Percentiles rank a stretch among this genome's conserved stretches.
phyloP scores from a whole-genome alignment of 257 asterid genomes.

The Solanum neorickii region DNA sequence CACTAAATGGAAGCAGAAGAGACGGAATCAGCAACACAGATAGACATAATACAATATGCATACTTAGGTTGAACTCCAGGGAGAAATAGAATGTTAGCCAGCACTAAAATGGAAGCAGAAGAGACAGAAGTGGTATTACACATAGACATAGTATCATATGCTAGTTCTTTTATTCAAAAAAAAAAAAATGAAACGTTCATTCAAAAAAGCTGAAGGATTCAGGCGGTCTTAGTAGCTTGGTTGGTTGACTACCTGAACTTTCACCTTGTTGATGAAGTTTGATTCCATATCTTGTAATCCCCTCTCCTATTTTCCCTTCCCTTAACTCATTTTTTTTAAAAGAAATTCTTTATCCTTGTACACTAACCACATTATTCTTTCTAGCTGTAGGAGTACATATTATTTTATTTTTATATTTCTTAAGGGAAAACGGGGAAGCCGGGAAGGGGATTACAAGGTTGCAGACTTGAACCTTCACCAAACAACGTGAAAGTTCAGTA shows the following conservation, averaged over 20 bases:
- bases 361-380: not conserved
- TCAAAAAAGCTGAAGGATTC: not conserved
- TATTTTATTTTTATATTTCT: not conserved
- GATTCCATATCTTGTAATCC: not conserved
- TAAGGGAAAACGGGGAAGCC: not conserved
- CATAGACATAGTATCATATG: not conserved
- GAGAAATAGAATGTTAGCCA: not conserved
- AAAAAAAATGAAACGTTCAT: not conserved
- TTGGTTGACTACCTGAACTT: not conserved
- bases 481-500: not conserved
- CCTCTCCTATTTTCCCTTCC: not conserved
- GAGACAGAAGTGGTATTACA: not conserved
- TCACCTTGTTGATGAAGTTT: not conserved
- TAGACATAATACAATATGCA: not conserved
- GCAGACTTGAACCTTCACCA: not conserved
- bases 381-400: not conserved
- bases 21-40: not conserved
- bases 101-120: not conserved
- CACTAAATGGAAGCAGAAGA: not conserved
- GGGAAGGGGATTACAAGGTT: not conserved
- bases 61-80: not conserved
- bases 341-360: not conserved
- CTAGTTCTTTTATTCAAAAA: not conserved
- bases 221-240: not conserved
- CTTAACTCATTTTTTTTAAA: not conserved